These are phyloP conservation scores for Tardiomyces depauwii DNA, from an alignment of 1,139 yeast genomes.

Conservation along the genomic window DNA sequence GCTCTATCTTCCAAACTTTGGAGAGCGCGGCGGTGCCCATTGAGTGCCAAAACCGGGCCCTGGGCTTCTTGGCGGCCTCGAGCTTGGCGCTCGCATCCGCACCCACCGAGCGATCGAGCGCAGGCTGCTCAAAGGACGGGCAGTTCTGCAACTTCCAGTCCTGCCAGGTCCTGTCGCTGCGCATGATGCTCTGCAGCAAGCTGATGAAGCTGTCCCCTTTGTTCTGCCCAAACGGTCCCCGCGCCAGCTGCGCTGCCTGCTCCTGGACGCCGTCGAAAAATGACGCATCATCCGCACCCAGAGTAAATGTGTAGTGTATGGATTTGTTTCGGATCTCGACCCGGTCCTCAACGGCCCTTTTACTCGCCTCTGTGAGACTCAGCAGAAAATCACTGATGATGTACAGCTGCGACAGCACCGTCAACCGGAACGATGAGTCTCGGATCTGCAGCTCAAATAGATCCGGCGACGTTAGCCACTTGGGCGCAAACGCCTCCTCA, in stretches of 20 bases:
- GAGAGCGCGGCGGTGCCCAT: conserved; percentile 29
- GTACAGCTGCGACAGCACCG: conserved; percentile 21
- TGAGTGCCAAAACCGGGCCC: conserved; percentile 17
- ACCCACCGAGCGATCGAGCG: conserved; percentile 4
- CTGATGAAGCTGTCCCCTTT: conserved; percentile 1
- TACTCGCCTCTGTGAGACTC: conserved; percentile 11
- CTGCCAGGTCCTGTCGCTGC: conserved; percentile 24
- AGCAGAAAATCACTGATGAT: conserved; percentile 22
- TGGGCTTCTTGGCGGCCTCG: conserved; percentile 6
- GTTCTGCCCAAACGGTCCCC: background rate
- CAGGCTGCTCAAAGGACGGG: conserved; percentile 21
- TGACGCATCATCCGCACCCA: conserved; percentile 12
- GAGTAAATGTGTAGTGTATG: conserved; percentile 15
- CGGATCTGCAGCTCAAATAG: conserved; percentile 26
- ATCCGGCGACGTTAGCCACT: conserved; percentile 26
- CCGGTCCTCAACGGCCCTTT: conserved; percentile 7
- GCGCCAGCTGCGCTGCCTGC: background rate
- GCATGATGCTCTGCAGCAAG: conserved; percentile 7
- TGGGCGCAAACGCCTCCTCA: conserved; percentile 20
- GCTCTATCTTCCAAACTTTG: conserved; percentile 20
- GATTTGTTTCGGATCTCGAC: conserved; percentile 17
- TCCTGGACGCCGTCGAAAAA: conserved; percentile 12
- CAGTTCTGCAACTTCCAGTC: conserved; percentile 25
- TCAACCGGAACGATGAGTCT: conserved; percentile 24
- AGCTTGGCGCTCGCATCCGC: conserved; percentile 5